Evolutionary conservation across 345 rosid species (phyloP).

Genomic region (Aurinia saxatilis): DNA sequence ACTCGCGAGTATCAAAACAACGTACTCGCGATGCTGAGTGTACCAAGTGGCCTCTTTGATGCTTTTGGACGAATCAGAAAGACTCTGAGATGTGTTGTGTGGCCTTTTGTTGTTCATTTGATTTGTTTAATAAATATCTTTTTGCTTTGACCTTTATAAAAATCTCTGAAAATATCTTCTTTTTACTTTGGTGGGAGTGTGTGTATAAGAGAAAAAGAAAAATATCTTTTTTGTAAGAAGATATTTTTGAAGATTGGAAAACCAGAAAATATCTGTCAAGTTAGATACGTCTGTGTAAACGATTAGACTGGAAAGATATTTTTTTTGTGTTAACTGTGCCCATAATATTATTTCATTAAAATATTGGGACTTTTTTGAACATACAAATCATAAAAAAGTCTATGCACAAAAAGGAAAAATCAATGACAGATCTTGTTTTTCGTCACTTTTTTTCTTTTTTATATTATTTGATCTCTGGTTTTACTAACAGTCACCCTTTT

Average conservation of each 20-base stretch:
- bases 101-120: no score
- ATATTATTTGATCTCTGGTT: not conserved
- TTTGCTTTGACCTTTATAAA: conserved; percentile 25
- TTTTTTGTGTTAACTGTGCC: not conserved
- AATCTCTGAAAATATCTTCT: conserved; percentile 14
- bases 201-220: not conserved
- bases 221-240: conserved; percentile 15
- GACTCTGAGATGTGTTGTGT: not conserved
- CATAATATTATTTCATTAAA: not conserved
- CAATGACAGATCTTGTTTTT: conserved; percentile 1
- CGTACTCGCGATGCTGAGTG: not conserved
- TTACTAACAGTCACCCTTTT: not conserved
- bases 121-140: no score
- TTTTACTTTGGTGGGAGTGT: not conserved
- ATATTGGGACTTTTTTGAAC: not conserved
- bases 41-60: conserved; percentile 18
- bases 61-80: conserved; percentile 22
- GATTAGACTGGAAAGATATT: not conserved
- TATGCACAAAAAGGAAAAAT: not conserved
- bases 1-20: not conserved
- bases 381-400: not conserved
- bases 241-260: conserved; percentile 8
- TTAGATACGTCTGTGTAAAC: conserved; percentile 9
- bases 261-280: conserved; percentile 20
- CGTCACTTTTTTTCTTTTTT: not conserved